Evolutionary conservation across 176 grass and related monocot genomes (phyloP).

Genomic region (Cenchrus purpureus): DNA sequence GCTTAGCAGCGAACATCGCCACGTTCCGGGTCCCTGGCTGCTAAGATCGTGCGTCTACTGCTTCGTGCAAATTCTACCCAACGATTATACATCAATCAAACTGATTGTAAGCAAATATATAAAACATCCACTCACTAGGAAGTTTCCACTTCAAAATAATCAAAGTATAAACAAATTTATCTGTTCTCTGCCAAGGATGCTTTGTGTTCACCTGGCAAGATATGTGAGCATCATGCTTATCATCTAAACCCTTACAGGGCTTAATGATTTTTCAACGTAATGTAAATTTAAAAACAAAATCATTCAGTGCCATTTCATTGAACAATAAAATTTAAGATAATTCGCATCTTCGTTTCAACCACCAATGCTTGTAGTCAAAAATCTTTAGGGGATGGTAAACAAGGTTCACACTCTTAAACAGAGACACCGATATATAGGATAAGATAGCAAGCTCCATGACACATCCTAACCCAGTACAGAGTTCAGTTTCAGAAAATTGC

Average conservation of each 20-base stretch:
- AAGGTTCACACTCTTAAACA: neutral
- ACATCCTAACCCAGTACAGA: slow-evolving; percentile 52
- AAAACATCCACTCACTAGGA: too few species aligned
- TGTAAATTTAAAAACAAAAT: neutral
- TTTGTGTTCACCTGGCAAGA: too few species aligned
- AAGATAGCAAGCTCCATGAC: slow-evolving; percentile 35
- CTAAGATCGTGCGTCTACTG: too few species aligned
- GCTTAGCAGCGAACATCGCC: too few species aligned
- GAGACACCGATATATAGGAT: slow-evolving; percentile 12
- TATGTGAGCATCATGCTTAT: neutral
- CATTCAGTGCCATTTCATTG: neutral
- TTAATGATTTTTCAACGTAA: neutral
- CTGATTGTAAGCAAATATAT: too few species aligned
- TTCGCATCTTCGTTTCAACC: neutral
- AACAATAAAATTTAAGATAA: neutral
- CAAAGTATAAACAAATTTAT: too few species aligned
- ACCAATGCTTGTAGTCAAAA: neutral
- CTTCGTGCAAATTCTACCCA: too few species aligned
- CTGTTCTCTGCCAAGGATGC: too few species aligned
- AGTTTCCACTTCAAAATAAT: too few species aligned
- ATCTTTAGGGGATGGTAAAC: slow-evolving; percentile 25
- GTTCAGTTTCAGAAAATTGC: slow-evolving; percentile 42
- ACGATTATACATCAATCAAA: too few species aligned
- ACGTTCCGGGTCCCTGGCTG: too few species aligned
- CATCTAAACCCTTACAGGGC: neutral